Percentiles rank a stretch among this genome's conserved stretches.
These are phyloP conservation scores for Chlorella sp. DNA, from an alignment of 139 green algal genomes.

Conservation along the genomic window DNA sequence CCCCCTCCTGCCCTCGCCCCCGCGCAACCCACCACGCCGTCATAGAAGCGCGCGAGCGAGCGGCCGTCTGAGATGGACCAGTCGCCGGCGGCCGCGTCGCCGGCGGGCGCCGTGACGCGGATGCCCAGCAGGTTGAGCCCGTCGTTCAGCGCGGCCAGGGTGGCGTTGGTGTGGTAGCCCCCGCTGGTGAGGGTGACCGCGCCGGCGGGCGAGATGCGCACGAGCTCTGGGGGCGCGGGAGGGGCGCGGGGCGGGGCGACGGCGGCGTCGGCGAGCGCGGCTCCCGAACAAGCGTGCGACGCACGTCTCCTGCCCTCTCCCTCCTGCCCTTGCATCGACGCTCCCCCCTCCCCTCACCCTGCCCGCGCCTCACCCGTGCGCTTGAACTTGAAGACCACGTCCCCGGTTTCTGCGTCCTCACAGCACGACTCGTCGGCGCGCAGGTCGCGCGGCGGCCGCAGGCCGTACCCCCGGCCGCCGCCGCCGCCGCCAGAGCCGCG, in stretches of 20 bases:
- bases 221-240: too few relatives aligned
- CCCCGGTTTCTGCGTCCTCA: not conserved
- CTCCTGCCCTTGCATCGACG: too few relatives aligned
- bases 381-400: conserved; percentile 18
- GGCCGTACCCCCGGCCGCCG: not conserved
- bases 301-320: too few relatives aligned
- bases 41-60: conserved; percentile 12
- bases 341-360: not conserved
- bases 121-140: conserved; percentile 34
- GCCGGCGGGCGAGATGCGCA: not conserved
- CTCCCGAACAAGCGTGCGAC: not conserved
- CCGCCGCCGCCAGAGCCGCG: not conserved
- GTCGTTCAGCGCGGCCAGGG: conserved; percentile 15
- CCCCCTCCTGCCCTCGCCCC: not conserved
- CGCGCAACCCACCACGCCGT: conserved; percentile 18
- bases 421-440: conserved; percentile 6
- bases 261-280: not conserved
- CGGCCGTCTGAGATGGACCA: conserved; percentile 26
- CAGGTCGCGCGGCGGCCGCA: not conserved
- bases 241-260: too few relatives aligned
- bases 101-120: conserved; percentile 18
- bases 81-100: conserved; percentile 12
- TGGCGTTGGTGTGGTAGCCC: conserved; percentile 11
- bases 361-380: not conserved
- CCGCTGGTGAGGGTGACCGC: conserved; percentile 16